These are phyloP conservation scores for Cordyceps cicadae DNA, from an alignment of 2,329 filamentous ascomycete species.

Conservation along the genomic window DNA sequence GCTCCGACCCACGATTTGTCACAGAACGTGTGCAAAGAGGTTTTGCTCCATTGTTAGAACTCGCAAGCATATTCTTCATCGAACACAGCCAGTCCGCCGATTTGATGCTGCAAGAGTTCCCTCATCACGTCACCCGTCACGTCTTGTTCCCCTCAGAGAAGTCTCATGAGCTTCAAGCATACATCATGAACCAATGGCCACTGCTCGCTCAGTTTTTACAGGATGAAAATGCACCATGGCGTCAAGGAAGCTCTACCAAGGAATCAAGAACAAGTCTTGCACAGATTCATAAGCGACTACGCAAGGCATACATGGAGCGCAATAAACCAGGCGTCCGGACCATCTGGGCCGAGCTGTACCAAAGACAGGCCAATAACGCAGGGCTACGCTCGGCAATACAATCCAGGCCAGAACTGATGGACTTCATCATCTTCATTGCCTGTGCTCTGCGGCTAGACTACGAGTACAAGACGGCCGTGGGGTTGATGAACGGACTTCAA, in stretches of 20 bases:
- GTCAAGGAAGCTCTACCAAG: not conserved
- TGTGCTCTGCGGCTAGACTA: conserved; percentile 25
- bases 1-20: conserved; percentile 21
- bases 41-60: conserved; percentile 23
- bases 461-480: conserved; percentile 29
- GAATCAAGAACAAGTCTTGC: conserved; percentile 8
- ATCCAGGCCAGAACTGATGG: conserved; percentile 27
- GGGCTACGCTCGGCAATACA: conserved; percentile 22
- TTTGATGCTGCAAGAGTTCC: not conserved
- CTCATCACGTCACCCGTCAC: not conserved
- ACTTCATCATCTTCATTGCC: conserved; percentile 33
- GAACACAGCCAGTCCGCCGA: not conserved
- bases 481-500: conserved; percentile 37
- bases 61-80: not conserved
- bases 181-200: conserved; percentile 24
- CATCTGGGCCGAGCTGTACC: conserved; percentile 27
- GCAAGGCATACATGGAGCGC: conserved; percentile 21
- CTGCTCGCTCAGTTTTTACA: conserved; percentile 18
- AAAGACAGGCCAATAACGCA: conserved; percentile 18
- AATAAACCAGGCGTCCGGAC: conserved; percentile 22
- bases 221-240: conserved; percentile 18
- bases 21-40: conserved; percentile 11
- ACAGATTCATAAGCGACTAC: conserved; percentile 23
- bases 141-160: conserved; percentile 15
- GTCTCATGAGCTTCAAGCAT: conserved; percentile 17